Percentiles rank a stretch among this genome's conserved stretches.
Evolutionary conservation across 495 filamentous ascomycete genomes (phyloP).

Genomic region (Pyronema omphalodes): DNA sequence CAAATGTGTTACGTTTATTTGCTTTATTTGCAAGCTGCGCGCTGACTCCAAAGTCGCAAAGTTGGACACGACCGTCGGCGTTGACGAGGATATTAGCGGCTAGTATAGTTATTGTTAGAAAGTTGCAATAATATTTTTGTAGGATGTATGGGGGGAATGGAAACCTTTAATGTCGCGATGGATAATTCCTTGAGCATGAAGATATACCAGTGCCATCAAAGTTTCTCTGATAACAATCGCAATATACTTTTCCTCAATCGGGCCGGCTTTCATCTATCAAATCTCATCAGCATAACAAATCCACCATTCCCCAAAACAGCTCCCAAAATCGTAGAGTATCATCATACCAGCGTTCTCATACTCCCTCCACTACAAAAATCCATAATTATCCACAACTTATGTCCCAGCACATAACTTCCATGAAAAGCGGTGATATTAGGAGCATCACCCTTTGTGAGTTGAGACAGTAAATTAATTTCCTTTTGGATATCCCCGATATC

Average conservation of each 20-base stretch:
- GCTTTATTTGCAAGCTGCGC: slow-evolving; percentile 64
- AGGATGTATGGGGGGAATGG: neutral
- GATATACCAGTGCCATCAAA: slow-evolving; percentile 61
- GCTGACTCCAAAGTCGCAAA: slow-evolving; percentile 93
- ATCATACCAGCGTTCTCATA: slow-evolving; percentile 60
- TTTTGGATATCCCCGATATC: slow-evolving; percentile 62
- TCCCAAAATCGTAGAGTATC: too few relatives aligned
- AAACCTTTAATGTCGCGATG: slow-evolving; percentile 89
- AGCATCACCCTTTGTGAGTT: slow-evolving; percentile 64
- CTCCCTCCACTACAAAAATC: slow-evolving; percentile 93
- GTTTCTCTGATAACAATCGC: slow-evolving; percentile 78
- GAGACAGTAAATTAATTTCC: slow-evolving; percentile 70
- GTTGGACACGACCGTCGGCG: slow-evolving; percentile 68
- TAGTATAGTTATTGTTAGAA: slow-evolving; percentile 17
- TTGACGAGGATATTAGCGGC: slow-evolving; percentile 80
- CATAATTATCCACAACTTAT: slow-evolving; percentile 85
- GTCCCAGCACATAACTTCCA: slow-evolving; percentile 69
- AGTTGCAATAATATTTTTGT: slow-evolving; percentile 2
- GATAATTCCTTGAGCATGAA: slow-evolving; percentile 83
- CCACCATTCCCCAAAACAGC: neutral
- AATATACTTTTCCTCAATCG: slow-evolving; percentile 77
- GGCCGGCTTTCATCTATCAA: slow-evolving; percentile 40
- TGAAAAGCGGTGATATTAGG: slow-evolving; percentile 82
- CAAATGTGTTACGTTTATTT: slow-evolving; percentile 79
- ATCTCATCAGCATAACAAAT: slow-evolving; percentile 25